Evolutionary conservation across 805 yeast species (phyloP), one percentile per base, ranked within the genome.

Genomic region (Schwanniomyces polymorphus): DNA sequence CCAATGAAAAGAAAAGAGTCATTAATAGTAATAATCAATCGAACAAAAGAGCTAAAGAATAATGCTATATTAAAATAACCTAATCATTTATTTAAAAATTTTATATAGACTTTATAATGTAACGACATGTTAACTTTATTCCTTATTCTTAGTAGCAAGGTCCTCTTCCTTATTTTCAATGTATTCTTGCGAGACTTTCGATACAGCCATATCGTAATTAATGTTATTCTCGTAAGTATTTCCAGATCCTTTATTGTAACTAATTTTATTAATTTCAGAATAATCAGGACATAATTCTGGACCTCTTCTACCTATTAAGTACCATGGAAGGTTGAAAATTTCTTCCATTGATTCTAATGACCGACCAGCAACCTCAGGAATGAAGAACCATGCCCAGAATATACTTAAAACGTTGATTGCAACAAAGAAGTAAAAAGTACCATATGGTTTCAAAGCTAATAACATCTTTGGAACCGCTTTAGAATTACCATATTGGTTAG

Each of bases 401-500:
- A 79, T 55, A 2, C 81, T 73, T 5, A 76, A 10, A 1, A 63
- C 45, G 38, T 73, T 57, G 4, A 80, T 72, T 6, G 65, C 82
- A 5, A 67, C 61, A 50, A 80, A 80, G 55, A 81, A 76, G 61
- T 68, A 74, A 64, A 81, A 79, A 0, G 84, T 72, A 23, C 85
- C 85, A 51, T 60, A 69, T 18, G 71, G 67, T 17, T 72, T 57
- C 74, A 81, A 58, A 0, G 72, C 59, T 16, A 77, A 38, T 48
- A 81, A 59, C 81, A 81, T 74, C 39, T 69, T 60, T 14, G 85
- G 83, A 35, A 79, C 57, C 1, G 84, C 83, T 57, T 77, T 79
- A 27, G 82, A 71, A 61, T 78, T 79, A 54, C 81, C 83, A 53
- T 73, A 81, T 57, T 81, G 85, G 62, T 78, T 79, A 26, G 76